A percentile compares a stretch with the other conserved stretches of the same genome.
phyloP scores from a whole-genome alignment of 129 eudicot genomes.

The Ambrosia artemisiifolia region DNA sequence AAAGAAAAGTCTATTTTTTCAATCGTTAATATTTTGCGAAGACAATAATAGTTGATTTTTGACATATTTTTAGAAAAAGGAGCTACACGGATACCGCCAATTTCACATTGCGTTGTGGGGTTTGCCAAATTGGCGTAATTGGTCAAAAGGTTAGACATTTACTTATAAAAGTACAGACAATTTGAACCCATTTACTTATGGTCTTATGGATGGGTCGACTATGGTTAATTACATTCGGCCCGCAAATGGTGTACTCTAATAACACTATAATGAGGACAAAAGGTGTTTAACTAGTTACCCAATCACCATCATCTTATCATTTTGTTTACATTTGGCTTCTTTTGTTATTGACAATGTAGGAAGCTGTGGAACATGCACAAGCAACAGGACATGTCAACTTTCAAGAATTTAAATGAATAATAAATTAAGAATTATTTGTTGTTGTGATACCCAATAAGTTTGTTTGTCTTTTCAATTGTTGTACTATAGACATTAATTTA shows the following conservation, averaged over 20 bases:
- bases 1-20: background rate
- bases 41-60: background rate
- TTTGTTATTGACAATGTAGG: constrained; percentile 42
- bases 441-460: constrained; percentile 4
- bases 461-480: constrained; percentile 23
- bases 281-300: background rate
- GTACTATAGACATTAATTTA: constrained; percentile 18
- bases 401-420: constrained; percentile 71
- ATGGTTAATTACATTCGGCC: too few species aligned
- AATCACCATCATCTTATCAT: background rate
- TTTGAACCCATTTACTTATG: background rate
- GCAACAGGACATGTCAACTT: constrained; percentile 93
- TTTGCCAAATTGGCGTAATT: constrained; percentile 92
- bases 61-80: constrained; percentile 54
- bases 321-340: background rate
- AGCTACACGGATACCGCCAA: constrained; percentile 84
- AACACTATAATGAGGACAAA: background rate
- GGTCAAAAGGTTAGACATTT: constrained; percentile 73
- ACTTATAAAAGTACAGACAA: background rate
- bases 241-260: too few species aligned
- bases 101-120: constrained; percentile 96
- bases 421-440: constrained; percentile 15
- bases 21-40: background rate
- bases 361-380: constrained; percentile 92
- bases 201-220: background rate